Evolutionary conservation across 768 basidiomycete species (phyloP), one percentile per base, ranked within the genome.

Genomic region (Gymnopilus dilepis): DNA sequence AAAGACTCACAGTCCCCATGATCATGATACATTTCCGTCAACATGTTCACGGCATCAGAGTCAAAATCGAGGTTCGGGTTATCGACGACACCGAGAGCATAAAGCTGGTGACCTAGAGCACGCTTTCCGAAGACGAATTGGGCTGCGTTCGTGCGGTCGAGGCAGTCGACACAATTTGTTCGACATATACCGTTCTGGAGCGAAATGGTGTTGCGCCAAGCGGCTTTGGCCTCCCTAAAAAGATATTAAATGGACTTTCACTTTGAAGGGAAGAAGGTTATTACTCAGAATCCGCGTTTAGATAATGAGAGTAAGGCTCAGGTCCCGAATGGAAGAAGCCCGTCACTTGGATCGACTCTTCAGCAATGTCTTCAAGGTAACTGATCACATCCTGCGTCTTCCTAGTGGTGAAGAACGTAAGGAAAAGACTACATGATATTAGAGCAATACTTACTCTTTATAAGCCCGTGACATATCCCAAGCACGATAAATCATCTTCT

Each of bases 21-120:
- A 73, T 97, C 95, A 71, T 97, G 95, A 73, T 96, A 98, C 95
- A 99, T 98, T 77, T 97, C 95, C 3, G 95, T 99, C 66, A 99
- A 71, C 86, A 99, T 95, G 72, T 96, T 95, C 40, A 96, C 92
- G 1, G 94, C 95, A 73, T 97, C 96, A 9, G 92, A 94, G 69
- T 97, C 95, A 70, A 97, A 97, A 0, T 88, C 85, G 37, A 99
- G 79, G 69, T 94, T 88, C 0, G 97, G 95, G 59, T 80, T 87
- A 19, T 90, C 87, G 7, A 97, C 88, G 15, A 99, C 83, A 0
- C 97, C 97, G 3, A 99, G 86, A 0, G 95, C 96, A 72, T 97
- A 94, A 7, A 99, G 81, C 72, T 99, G 97, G 73, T 98, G 95
- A 0, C 95, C 96, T 17, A 99, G 79, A 0, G 92, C 97, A 21